Base-by-base conservation (phyloP, 129 eudicot genomes). In the Centaurea solstitialis region DNA sequence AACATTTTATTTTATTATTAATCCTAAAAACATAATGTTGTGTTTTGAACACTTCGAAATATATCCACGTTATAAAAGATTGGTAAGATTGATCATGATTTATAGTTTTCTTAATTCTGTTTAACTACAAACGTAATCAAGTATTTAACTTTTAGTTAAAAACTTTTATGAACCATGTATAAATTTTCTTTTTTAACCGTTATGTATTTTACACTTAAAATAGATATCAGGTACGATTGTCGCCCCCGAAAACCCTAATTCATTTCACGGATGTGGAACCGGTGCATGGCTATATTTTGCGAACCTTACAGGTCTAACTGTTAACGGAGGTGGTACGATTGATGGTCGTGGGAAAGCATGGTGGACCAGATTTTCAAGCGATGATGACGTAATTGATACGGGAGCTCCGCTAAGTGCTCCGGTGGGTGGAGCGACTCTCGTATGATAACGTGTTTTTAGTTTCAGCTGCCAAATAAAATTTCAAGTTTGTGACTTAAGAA, bases 311-410 rank as follows among this genome's bases (percentile, higher is more conserved):
- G 77, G 73, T 26, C 50, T 84, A 6, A 43, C 26, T 70, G 2
- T 84, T 4, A 41, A 74, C 15, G 87, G 87, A 7, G 66, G 59
- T 33, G 87, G 87, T 70, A 41, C 13, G 33, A 79, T 84, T n/a
- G 6, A 84, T 15, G 87, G 81, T 24, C 87, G 80, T 53, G 87
- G 84, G 15, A 24, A 12, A 9, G 81, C 68, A 38, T 84, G 87
- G 87, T 79, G 87, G 87, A 59, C 53, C 38, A 65, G 64, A 77
- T 62, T 70, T 59, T 33, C 40, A 11, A 23, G 79, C 75, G 4
- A 83, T n/a, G n/a, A n/a, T n/a, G n/a, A n/a, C n/a, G n/a, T n/a
- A n/a, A n/a, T n/a, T n/a, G n/a, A n/a, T n/a, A n/a, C n/a, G n/a
- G n/a, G n/a, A n/a, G n/a, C n/a, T n/a, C n/a, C n/a, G n/a, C n/a